phyloP scores from a whole-genome alignment of 768 basidiomycete genomes.

The Tulasnella sp. region DNA sequence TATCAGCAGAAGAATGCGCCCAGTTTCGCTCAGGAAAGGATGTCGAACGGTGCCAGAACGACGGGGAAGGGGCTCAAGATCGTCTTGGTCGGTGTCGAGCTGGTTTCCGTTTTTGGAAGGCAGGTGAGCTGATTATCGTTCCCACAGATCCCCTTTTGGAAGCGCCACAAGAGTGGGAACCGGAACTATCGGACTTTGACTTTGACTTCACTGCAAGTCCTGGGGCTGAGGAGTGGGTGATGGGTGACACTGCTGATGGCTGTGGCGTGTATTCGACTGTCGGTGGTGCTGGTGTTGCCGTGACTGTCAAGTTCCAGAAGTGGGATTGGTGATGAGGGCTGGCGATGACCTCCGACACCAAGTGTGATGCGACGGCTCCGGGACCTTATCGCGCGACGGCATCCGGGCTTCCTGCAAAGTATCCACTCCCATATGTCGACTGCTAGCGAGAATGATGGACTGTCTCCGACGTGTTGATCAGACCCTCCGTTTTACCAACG shows the following conservation, averaged over 20 bases:
- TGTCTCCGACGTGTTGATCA: too few relatives aligned
- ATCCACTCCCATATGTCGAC: too few relatives aligned
- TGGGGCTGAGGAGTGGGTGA: slow-evolving; percentile 19
- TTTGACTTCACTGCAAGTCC: not conserved
- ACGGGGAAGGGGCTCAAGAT: not conserved
- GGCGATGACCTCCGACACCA: not conserved
- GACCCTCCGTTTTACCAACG: too few relatives aligned
- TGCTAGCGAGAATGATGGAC: too few relatives aligned
- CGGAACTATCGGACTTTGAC: slow-evolving; percentile 6
- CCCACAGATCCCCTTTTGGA: not conserved
- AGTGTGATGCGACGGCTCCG: not conserved
- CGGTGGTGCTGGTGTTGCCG: not conserved
- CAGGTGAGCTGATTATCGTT: not conserved
- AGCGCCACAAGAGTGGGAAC: not conserved
- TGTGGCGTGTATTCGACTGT: slow-evolving; percentile 3
- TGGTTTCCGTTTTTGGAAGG: not conserved
- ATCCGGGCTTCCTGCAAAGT: not conserved
- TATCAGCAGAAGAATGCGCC: not conserved
- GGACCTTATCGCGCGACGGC: too few relatives aligned
- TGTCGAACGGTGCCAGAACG: not conserved
- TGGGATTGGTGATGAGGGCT: not conserved
- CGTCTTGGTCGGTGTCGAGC: slow-evolving; percentile 5
- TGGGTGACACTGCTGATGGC: slow-evolving; percentile 9
- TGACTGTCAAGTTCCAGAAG: slow-evolving; percentile 27
- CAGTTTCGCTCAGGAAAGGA: not conserved